These are phyloP conservation scores for Chaetomium olivaceum DNA, from an alignment of 2,329 filamentous ascomycete genomes.

Conservation along the genomic window DNA sequence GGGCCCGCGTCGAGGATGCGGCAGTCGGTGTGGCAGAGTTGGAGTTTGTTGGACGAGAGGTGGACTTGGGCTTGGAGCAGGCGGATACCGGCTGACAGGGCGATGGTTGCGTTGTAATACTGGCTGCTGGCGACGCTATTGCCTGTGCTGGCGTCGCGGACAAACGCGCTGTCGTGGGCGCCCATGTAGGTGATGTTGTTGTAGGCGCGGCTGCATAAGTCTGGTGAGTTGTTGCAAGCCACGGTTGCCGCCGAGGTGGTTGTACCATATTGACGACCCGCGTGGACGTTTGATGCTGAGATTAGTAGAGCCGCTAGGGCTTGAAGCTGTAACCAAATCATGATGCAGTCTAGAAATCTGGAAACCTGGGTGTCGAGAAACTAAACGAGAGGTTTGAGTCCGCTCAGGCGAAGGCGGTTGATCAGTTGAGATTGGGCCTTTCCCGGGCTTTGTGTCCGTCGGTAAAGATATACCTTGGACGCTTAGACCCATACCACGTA, in stretches of 20 bases:
- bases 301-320: conserved; percentile 9
- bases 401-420: not conserved
- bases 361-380: too few species aligned
- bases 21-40: conserved; percentile 71
- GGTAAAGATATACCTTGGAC: not conserved
- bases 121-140: conserved; percentile 71
- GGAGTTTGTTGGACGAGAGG: conserved; percentile 57
- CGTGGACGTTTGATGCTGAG: conserved; percentile 3
- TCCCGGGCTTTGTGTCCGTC: not conserved
- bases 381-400: not conserved
- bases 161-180: conserved; percentile 72
- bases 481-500: not conserved
- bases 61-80: conserved; percentile 74
- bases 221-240: conserved; percentile 78
- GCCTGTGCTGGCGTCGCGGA: conserved; percentile 62
- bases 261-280: conserved; percentile 9
- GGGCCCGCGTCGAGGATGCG: conserved; percentile 67
- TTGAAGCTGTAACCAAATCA: conserved; percentile 4
- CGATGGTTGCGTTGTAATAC: conserved; percentile 69
- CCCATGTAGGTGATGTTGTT: conserved; percentile 77
- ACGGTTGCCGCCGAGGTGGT: conserved; percentile 19
- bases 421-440: not conserved
- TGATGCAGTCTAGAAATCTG: conserved; percentile 2
- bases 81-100: conserved; percentile 70
- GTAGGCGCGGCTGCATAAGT: conserved; percentile 70